Conservation (phyloP, 2,329 filamentous ascomycete species). For the Coniochaeta sp. region DNA sequence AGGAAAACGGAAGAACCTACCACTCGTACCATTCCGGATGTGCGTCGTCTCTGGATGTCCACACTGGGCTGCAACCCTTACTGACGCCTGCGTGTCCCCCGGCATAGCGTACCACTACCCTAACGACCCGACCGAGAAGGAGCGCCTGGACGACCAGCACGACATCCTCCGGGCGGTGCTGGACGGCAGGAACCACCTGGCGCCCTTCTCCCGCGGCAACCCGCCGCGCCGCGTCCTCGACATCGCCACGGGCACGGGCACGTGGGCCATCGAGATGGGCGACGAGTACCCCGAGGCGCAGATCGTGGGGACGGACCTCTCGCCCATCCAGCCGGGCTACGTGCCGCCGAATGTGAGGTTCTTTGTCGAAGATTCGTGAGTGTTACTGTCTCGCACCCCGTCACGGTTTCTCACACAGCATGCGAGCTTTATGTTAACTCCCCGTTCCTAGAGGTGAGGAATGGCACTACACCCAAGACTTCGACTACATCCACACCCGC, state of each 20-base stretch:
- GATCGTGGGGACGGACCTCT: conserved; percentile 59
- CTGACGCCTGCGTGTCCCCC: not conserved
- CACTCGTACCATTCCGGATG: conserved; percentile 23
- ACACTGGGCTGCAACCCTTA: not conserved
- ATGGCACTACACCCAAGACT: conserved; percentile 45
- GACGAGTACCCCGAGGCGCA: conserved; percentile 50
- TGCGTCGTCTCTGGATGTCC: conserved; percentile 3
- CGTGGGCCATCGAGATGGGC: conserved; percentile 64
- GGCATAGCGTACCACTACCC: conserved; percentile 28
- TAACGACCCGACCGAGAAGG: conserved; percentile 22
- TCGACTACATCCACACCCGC: conserved; percentile 49
- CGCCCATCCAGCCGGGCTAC: conserved; percentile 56
- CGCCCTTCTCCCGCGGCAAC: conserved; percentile 17
- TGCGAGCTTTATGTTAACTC: too few relatives aligned
- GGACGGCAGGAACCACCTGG: conserved; percentile 21
- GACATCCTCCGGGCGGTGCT: conserved; percentile 21
- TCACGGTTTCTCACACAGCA: not conserved
- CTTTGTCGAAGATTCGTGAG: conserved; percentile 57
- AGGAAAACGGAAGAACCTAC: conserved; percentile 24
- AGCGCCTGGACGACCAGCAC: conserved; percentile 22
- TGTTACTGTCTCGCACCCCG: not conserved
- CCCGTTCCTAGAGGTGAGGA: conserved; percentile 28
- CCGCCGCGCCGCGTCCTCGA: conserved; percentile 24
- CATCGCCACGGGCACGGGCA: conserved; percentile 44
- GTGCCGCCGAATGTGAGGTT: conserved; percentile 71